These are phyloP conservation scores for Conticribra weissflogii DNA, from an alignment of 108 stramenopile genomes.

Conservation along the genomic window DNA sequence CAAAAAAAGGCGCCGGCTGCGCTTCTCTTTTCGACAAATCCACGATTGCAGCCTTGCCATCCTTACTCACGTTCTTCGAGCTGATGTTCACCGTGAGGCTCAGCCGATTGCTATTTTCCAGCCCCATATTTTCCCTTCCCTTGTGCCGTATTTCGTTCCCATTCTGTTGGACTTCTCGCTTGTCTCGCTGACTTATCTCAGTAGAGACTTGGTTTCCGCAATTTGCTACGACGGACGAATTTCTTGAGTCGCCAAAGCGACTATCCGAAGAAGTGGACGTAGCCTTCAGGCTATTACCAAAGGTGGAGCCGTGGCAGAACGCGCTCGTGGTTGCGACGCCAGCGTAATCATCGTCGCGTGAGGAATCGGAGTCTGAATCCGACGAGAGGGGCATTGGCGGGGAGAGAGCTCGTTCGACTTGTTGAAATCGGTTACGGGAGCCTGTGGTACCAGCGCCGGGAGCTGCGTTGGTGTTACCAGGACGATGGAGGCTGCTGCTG, in stretches of 20 bases:
- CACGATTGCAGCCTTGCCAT: background rate
- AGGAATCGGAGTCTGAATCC: background rate
- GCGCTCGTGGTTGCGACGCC: background rate
- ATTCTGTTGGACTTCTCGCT: background rate
- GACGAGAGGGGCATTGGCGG: background rate
- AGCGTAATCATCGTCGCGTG: background rate
- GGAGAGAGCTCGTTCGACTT: background rate
- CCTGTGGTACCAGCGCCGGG: too few species aligned
- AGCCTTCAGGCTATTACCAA: too few species aligned
- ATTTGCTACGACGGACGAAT: background rate
- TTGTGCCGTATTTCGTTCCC: background rate
- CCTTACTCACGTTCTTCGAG: too few species aligned
- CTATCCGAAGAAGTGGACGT: background rate
- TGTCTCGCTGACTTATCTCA: too few species aligned
- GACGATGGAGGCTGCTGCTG: too few species aligned
- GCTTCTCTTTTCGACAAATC: background rate
- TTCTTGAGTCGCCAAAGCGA: background rate
- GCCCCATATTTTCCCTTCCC: background rate
- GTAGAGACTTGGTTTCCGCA: background rate
- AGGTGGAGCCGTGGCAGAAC: too few species aligned
- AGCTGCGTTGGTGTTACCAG: too few species aligned
- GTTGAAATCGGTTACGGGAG: too few species aligned
- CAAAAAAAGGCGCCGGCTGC: conserved; percentile 55
- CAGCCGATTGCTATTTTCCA: background rate
- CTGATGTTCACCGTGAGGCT: too few species aligned